A percentile compares a stretch with the other conserved stretches of the same genome.
Conservation (phyloP, 2,329 filamentous ascomycete genomes). For the Botrytis deweyae region DNA sequence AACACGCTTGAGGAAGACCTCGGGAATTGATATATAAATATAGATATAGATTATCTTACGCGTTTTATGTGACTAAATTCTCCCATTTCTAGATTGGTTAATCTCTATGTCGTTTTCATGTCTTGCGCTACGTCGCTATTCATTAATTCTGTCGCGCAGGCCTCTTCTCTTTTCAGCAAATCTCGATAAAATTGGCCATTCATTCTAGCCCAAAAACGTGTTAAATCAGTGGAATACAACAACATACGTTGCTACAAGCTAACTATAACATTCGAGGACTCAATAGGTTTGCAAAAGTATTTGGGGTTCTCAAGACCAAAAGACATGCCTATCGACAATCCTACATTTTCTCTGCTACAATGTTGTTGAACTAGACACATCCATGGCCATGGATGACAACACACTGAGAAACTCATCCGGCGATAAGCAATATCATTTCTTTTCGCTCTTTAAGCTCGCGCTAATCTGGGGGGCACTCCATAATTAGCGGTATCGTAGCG, state of each 20-base stretch:
- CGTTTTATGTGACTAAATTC: background rate
- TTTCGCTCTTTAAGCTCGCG: background rate
- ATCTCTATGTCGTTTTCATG: background rate
- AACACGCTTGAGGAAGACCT: background rate
- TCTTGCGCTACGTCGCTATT: background rate
- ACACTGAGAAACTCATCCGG: background rate
- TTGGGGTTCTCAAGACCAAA: background rate
- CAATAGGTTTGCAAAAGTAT: too few species aligned
- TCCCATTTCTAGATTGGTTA: background rate
- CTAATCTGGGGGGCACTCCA: background rate
- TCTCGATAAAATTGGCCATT: background rate
- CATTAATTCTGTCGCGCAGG: background rate
- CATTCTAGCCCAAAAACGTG: background rate
- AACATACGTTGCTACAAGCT: rapidly evolving
- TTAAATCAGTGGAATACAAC: rapidly evolving
- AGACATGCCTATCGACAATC: background rate
- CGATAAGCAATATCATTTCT: background rate
- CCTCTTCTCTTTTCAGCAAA: background rate
- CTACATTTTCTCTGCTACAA: rapidly evolving
- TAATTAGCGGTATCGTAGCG: background rate
- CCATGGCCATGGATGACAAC: background rate
- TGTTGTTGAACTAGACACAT: background rate
- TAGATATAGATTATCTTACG: rapidly evolving
- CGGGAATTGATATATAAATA: background rate
- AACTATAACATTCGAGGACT: background rate